Conservation (phyloP, 192 early-diverging fungal genomes). For the Rhizophagus clarus region DNA sequence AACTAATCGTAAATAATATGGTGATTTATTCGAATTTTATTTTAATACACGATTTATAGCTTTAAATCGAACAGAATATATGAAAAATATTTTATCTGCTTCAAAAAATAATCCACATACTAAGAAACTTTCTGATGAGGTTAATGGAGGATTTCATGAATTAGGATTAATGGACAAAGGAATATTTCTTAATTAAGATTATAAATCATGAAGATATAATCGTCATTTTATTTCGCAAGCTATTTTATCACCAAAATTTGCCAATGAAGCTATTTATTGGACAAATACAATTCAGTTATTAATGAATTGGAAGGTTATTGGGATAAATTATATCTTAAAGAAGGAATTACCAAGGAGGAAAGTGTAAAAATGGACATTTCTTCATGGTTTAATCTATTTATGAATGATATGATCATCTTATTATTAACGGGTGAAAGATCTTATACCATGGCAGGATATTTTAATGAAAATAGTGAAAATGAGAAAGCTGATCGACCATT, state of each 20-base stretch:
- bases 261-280: not conserved
- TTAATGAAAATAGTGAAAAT: not conserved
- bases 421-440: not conserved
- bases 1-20: too few species aligned
- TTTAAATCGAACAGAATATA: too few species aligned
- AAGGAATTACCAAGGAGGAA: not conserved
- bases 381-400: not conserved
- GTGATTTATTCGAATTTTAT: too few species aligned
- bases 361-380: not conserved
- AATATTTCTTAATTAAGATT: not conserved
- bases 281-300: not conserved
- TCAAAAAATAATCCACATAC: too few species aligned
- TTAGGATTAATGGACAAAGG: too few species aligned
- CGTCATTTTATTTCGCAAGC: slow-evolving; percentile 14
- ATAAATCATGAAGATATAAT: slow-evolving; percentile 6
- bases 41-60: too few species aligned
- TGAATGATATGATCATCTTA: not conserved
- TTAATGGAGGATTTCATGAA: too few species aligned
- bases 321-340: not conserved
- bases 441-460: not conserved
- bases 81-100: too few species aligned
- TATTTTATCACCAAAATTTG: not conserved
- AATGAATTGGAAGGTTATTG: not conserved
- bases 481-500: too few species aligned
- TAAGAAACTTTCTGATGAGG: too few species aligned